Evolutionary conservation across 83 land plant genomes (phyloP).

Genomic region (Isoetes engelmannii): DNA sequence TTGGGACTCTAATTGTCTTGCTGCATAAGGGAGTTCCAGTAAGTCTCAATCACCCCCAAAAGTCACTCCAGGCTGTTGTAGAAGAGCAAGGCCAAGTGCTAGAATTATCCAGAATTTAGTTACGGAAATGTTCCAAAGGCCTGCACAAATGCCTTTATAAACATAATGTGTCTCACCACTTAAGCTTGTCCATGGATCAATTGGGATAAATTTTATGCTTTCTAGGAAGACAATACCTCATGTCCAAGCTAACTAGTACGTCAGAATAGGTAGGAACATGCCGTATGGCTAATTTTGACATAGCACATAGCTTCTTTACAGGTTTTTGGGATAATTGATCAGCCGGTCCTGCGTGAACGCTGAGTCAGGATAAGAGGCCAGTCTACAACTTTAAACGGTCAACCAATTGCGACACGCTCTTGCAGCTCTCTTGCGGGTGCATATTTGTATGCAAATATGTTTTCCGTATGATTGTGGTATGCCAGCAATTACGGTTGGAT

Average conservation of each 20-base stretch:
- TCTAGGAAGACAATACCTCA: too few species aligned
- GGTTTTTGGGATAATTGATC: slow-evolving; percentile 8
- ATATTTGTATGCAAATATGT: neutral
- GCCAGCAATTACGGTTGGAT: neutral
- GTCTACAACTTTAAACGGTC: neutral
- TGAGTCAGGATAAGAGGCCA: neutral
- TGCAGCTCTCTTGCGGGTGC: neutral
- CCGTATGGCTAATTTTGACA: neutral
- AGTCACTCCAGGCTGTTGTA: too few species aligned
- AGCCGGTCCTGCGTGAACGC: slow-evolving; percentile 1
- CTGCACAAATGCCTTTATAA: too few species aligned
- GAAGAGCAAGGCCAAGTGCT: too few species aligned
- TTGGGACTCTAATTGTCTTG: slow-evolving; percentile 96
- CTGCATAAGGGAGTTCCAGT: slow-evolving; percentile 86
- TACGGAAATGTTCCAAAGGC: too few species aligned
- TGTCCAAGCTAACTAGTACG: too few species aligned
- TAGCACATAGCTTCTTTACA: neutral
- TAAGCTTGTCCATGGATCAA: too few species aligned
- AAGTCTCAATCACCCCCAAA: slow-evolving; percentile 13
- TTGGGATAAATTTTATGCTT: too few species aligned
- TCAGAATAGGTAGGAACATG: too few species aligned
- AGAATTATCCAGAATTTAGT: too few species aligned
- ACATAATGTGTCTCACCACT: too few species aligned
- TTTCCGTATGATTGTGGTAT: neutral
- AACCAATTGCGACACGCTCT: neutral